A percentile compares a stretch with the other conserved stretches of the same genome.
Conservation (phyloP, 2,329 filamentous ascomycete genomes). For the Apiospora koreana region DNA sequence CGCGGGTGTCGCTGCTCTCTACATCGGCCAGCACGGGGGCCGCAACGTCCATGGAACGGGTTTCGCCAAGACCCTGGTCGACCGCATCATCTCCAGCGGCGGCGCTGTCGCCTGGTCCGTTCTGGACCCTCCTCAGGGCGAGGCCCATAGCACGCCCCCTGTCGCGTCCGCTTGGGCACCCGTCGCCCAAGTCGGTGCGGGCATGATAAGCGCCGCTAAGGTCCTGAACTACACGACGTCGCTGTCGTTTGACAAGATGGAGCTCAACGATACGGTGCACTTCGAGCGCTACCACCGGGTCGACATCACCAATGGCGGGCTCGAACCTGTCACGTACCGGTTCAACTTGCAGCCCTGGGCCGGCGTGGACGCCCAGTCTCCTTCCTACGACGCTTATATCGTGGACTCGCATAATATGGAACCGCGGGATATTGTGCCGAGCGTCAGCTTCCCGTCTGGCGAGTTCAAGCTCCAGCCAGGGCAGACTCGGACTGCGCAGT, state of each 20-base stretch:
- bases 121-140: constrained; percentile 18
- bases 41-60: constrained; percentile 28
- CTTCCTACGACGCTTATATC: constrained; percentile 15
- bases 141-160: constrained; percentile 1
- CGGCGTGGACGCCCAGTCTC: constrained; percentile 32
- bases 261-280: constrained; percentile 44
- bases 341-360: constrained; percentile 29
- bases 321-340: constrained; percentile 33
- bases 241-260: constrained; percentile 39
- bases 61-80: constrained; percentile 26
- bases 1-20: constrained; percentile 40
- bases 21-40: constrained; percentile 31
- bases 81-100: constrained; percentile 33
- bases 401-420: constrained; percentile 19
- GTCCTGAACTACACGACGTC: constrained; percentile 36
- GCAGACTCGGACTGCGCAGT: constrained; percentile 22
- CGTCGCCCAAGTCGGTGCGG: constrained; percentile 30
- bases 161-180: background rate
- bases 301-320: constrained; percentile 36
- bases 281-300: constrained; percentile 27
- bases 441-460: constrained; percentile 19
- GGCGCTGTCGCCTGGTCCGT: constrained; percentile 25
- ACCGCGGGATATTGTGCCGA: constrained; percentile 17
- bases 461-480: constrained; percentile 23
- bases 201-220: constrained; percentile 41